These are phyloP conservation scores for Phytophthora ramorum DNA, from an alignment of 352 stramenopile genomes.

Conservation along the genomic window DNA sequence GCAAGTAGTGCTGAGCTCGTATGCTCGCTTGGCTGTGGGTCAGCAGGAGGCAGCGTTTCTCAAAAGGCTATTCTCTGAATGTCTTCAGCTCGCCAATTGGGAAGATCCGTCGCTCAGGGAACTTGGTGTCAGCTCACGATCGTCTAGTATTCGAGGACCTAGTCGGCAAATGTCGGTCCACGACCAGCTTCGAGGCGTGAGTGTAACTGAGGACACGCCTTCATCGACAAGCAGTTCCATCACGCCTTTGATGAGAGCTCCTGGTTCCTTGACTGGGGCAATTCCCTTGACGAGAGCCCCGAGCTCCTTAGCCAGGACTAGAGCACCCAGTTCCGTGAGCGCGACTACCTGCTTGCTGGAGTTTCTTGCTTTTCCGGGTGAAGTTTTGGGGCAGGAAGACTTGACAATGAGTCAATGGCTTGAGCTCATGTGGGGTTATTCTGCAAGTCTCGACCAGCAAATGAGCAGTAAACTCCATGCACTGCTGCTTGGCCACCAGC, in stretches of 20 bases:
- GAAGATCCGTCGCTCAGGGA: neutral
- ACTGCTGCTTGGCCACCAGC: constrained; percentile 20
- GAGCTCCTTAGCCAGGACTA: neutral
- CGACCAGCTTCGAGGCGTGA: constrained; percentile 4
- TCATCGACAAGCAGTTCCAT: neutral
- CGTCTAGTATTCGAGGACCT: constrained; percentile 1
- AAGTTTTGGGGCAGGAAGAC: constrained; percentile 13
- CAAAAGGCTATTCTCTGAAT: constrained; percentile 30
- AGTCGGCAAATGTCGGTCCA: constrained; percentile 25
- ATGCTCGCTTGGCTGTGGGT: constrained; percentile 20
- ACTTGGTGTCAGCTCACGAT: neutral
- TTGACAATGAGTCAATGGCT: constrained; percentile 42
- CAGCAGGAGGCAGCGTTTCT: constrained; percentile 29
- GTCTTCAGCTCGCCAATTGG: constrained; percentile 24
- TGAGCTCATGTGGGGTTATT: constrained; percentile 43
- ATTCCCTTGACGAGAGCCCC: neutral
- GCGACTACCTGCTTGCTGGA: constrained; percentile 3
- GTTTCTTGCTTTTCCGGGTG: constrained; percentile 33
- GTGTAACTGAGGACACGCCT: neutral
- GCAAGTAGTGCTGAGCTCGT: constrained; percentile 33
- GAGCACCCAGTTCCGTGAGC: neutral
- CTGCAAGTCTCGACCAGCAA: constrained; percentile 15
- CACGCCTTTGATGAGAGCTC: constrained; percentile 2
- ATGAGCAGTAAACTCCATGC: constrained; percentile 28
- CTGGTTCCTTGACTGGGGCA: neutral